Conservation (phyloP, 345 rosid genomes). For the Capsella bursapastoris region DNA sequence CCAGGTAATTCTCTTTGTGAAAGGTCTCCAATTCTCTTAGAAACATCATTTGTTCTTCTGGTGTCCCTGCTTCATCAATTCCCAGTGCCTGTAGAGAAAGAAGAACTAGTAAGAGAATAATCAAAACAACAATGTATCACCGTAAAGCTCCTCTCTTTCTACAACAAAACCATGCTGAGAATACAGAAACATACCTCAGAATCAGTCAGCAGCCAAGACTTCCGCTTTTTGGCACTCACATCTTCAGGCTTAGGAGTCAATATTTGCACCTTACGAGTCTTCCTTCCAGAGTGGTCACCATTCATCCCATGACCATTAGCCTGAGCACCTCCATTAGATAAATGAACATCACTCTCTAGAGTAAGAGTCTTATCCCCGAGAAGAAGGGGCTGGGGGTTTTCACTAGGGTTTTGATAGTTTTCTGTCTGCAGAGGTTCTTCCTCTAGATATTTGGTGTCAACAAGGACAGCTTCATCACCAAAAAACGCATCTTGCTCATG, state of each 20-base stretch:
- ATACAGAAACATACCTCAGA: conserved; percentile 52
- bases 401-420: conserved; percentile 34
- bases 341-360: conserved; percentile 40
- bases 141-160: conserved; percentile 23
- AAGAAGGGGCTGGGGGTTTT: conserved; percentile 38
- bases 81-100: conserved; percentile 57
- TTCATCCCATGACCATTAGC: conserved; percentile 24
- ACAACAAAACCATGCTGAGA: not conserved
- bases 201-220: conserved; percentile 60
- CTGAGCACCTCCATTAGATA: conserved; percentile 25
- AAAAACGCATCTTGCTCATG: conserved; percentile 43
- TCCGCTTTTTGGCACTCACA: conserved; percentile 50
- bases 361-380: conserved; percentile 41
- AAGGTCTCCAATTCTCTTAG: conserved; percentile 75
- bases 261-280: conserved; percentile 32
- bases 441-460: conserved; percentile 39
- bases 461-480: conserved; percentile 36
- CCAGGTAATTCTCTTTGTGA: conserved; percentile 59
- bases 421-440: conserved; percentile 34
- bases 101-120: conserved; percentile 15
- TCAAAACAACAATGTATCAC: not conserved
- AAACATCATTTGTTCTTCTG: conserved; percentile 66
- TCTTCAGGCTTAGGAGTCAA: conserved; percentile 43
- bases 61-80: conserved; percentile 66
- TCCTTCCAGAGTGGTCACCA: conserved; percentile 37